Evolutionary conservation across 768 basidiomycete species (phyloP).

Genomic region (Boletus reticuloceps): DNA sequence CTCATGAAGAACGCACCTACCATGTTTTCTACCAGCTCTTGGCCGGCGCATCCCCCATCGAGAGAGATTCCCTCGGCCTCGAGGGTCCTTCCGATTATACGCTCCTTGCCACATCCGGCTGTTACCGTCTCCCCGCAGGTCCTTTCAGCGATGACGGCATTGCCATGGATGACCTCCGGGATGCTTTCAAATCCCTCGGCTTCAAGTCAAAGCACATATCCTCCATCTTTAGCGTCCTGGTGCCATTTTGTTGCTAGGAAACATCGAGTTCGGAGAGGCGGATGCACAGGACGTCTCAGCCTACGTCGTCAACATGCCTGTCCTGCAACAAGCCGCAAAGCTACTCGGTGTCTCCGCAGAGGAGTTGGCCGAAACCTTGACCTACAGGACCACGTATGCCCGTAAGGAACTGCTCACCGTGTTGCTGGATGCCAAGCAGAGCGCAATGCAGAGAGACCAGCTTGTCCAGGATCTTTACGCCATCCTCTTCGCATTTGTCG

Average conservation of each 20-base stretch:
- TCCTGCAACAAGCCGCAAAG: conserved; percentile 48
- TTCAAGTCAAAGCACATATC: conserved; percentile 61
- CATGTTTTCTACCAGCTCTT: conserved; percentile 68
- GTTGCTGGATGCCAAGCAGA: conserved; percentile 50
- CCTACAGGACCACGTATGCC: conserved; percentile 56
- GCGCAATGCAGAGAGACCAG: conserved; percentile 50
- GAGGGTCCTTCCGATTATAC: conserved; percentile 60
- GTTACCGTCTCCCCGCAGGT: conserved; percentile 62
- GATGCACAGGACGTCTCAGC: conserved; percentile 55
- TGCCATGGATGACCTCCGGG: conserved; percentile 56
- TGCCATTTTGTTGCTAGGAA: conserved; percentile 56
- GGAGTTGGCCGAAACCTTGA: conserved; percentile 52
- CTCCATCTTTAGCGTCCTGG: conserved; percentile 53
- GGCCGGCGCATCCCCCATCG: conserved; percentile 53
- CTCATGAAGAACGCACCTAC: conserved; percentile 61
- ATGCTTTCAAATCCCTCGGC: conserved; percentile 52
- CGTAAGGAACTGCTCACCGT: conserved; percentile 59
- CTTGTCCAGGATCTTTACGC: conserved; percentile 59
- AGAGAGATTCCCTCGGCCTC: conserved; percentile 50
- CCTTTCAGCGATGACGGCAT: conserved; percentile 60
- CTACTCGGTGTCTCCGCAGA: conserved; percentile 54
- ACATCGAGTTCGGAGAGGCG: conserved; percentile 55
- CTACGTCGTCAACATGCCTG: conserved; percentile 41
- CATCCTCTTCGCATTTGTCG: conserved; percentile 60
- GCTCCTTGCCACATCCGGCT: conserved; percentile 56